Conservation (phyloP, 148 eudicot genomes). For the Rhododendron ovatum region DNA sequence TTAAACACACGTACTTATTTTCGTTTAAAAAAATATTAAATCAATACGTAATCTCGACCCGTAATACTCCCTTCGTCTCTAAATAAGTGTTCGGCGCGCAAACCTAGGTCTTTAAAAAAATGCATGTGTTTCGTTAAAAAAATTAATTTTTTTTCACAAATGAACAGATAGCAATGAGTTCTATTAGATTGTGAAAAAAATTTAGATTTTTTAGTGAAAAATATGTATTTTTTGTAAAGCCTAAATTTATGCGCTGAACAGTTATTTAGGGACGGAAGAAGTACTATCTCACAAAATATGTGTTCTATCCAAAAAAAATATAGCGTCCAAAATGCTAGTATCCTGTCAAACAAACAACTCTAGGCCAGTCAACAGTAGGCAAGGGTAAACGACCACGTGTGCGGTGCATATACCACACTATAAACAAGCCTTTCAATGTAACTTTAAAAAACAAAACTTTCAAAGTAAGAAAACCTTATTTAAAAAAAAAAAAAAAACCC, state of each 20-base stretch:
- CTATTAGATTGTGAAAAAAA: too few relatives aligned
- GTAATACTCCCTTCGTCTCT: background rate
- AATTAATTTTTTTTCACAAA: too few relatives aligned
- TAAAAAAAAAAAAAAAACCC: background rate
- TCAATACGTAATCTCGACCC: background rate
- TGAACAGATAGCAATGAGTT: too few relatives aligned
- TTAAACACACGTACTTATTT: too few relatives aligned
- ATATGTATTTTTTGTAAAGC: too few relatives aligned
- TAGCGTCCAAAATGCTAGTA: background rate
- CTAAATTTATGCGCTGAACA: too few relatives aligned
- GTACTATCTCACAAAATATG: background rate
- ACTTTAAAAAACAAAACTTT: background rate
- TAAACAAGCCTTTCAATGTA: background rate
- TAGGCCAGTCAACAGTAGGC: background rate
- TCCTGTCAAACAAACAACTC: background rate
- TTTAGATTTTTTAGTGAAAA: too few relatives aligned
- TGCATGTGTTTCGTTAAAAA: too few relatives aligned
- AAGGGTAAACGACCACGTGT: conserved; percentile 12
- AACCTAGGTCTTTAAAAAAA: too few relatives aligned
- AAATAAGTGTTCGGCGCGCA: too few relatives aligned
- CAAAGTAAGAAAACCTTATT: background rate
- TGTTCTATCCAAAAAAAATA: too few relatives aligned
- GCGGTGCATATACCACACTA: conserved; percentile 10
- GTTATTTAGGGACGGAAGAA: too few relatives aligned
- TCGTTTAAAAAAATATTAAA: background rate